phyloP scores from a whole-genome alignment of 257 asterid species.

The Solanum acaule region DNA sequence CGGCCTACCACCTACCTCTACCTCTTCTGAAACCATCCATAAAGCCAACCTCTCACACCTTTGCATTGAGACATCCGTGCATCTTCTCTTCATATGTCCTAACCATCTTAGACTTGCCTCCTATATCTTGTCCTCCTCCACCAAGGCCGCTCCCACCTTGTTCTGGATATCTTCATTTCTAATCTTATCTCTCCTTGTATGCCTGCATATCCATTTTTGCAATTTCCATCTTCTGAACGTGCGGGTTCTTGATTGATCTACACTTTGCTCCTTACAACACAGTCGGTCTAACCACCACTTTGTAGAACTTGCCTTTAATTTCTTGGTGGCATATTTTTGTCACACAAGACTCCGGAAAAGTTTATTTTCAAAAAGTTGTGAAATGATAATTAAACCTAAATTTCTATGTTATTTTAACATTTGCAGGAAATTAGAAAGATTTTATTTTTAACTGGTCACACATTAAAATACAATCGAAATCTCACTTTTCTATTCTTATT shows the following conservation, averaged over 20 bases:
- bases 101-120: neutral
- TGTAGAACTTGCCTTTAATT: neutral
- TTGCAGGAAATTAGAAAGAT: neutral
- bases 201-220: neutral
- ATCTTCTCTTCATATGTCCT: neutral
- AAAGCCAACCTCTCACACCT: neutral
- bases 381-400: neutral
- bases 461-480: neutral
- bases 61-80: neutral
- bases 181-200: neutral
- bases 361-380: neutral
- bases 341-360: neutral
- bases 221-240: neutral
- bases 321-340: neutral
- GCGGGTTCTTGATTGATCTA: neutral
- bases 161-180: neutral
- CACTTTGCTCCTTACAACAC: neutral
- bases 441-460: neutral
- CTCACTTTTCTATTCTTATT: neutral
- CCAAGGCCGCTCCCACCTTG: neutral
- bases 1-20: neutral
- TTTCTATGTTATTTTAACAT: neutral
- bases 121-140: neutral
- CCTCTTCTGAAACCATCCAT: neutral
- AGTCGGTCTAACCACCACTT: neutral